Base-by-base conservation (phyloP, 192 early-diverging fungal genomes). In the Coemansia sp. region DNA sequence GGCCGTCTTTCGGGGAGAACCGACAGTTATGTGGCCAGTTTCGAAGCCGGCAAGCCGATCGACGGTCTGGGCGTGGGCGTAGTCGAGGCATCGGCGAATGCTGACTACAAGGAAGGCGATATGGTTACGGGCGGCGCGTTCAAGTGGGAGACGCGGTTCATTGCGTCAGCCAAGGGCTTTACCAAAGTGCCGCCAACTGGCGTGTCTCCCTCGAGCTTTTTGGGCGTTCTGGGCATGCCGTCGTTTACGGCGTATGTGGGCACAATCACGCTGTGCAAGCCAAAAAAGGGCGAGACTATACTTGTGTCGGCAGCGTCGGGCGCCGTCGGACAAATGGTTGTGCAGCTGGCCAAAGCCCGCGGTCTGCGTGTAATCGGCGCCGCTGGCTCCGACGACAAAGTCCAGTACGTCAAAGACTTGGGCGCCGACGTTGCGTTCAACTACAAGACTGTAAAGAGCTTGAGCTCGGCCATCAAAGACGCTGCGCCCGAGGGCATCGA, bases 391-490 rank as follows among this genome's bases (percentile, higher is more conserved):
- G 92, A 95, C 65, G 91, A 93, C 2, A 97, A 97, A 69, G 88
- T 90, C 19, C 81, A 70, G 15, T 86, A 83, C 64, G 81, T 94
- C 17, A 83, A 84, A 58, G 82, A 84, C 38, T 66, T 88, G 48
- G 89, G 89, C 6, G 90, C 90, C 43, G 93, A 97, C 73, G 90
- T 79, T 3, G 95, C 84, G 11, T 91, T 97, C 84, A 97, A 97
- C 84, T 97, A 97, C 88, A 97, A 94, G 75, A 93, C 86, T 3
- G 83, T 75, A 6, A 82, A 77, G n/a, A 61, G 67, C 39, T 54
- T 71, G 19, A 58, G 68, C 1, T 70, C 64, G 0, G 84, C 83
- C 17, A 86, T 96, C 19, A 77, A 60, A 35, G 67, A 86, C 69
- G 67, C 78, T 2, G 87, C 86, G 35, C 93, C 93, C 24, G 72